Evolutionary conservation across 768 basidiomycete species (phyloP).

Genomic region (Coprinellus micaceus): DNA sequence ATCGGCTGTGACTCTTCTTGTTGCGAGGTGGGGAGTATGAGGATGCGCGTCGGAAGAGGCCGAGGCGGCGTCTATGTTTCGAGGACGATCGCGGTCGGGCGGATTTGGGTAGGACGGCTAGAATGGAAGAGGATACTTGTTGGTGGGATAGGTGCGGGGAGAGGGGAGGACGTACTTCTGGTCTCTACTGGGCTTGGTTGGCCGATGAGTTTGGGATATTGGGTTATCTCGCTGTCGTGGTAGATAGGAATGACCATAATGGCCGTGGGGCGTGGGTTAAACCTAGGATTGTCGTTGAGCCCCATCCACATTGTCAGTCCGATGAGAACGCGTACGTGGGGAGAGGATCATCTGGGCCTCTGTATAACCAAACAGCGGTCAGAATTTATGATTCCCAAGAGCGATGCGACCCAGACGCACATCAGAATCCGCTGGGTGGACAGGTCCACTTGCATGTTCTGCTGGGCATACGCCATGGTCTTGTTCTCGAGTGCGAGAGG

Average conservation of each 20-base stretch:
- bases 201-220: neutral
- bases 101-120: neutral
- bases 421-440: neutral
- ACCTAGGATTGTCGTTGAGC: neutral
- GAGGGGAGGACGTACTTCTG: neutral
- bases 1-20: neutral
- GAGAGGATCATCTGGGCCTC: neutral
- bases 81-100: neutral
- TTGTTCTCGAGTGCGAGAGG: too few species aligned
- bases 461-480: neutral
- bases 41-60: neutral
- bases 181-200: neutral
- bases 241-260: conserved; percentile 11
- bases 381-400: neutral
- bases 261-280: conserved; percentile 9
- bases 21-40: neutral
- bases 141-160: neutral
- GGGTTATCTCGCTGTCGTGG: conserved; percentile 3
- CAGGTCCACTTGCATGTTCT: neutral
- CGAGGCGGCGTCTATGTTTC: neutral
- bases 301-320: neutral
- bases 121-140: too few species aligned
- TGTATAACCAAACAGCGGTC: neutral
- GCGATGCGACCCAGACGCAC: neutral
- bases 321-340: neutral